phyloP scores from a whole-genome alignment of 768 basidiomycete genomes.

The Auriscalpium microsporum region DNA sequence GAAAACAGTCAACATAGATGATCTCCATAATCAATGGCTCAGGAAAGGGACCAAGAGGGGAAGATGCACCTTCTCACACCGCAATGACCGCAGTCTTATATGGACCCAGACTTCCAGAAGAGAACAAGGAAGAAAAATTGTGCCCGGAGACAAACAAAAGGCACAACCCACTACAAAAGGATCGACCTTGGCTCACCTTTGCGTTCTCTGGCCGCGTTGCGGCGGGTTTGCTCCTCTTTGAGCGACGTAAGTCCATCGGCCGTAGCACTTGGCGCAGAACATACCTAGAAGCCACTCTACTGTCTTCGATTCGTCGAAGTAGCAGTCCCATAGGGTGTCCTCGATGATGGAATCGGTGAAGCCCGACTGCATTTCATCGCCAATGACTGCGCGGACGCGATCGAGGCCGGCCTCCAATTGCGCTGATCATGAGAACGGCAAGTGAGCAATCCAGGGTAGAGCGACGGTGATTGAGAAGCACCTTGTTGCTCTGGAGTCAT shows the following conservation, averaged over 20 bases:
- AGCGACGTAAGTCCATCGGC: neutral
- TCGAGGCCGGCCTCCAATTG: constrained; percentile 68
- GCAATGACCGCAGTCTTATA: constrained; percentile 7
- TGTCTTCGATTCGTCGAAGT: constrained; percentile 76
- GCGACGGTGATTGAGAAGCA: constrained; percentile 30
- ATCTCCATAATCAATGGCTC: constrained; percentile 7
- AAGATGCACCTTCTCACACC: constrained; percentile 17
- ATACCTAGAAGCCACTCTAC: constrained; percentile 67
- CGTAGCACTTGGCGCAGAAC: constrained; percentile 18
- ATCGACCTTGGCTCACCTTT: constrained; percentile 64
- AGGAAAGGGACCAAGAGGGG: constrained; percentile 7
- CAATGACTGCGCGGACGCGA: constrained; percentile 59
- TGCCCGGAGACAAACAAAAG: constrained; percentile 17
- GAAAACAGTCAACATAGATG: constrained; percentile 16
- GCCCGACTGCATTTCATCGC: constrained; percentile 53
- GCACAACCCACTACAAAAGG: constrained; percentile 21
- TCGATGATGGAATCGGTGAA: constrained; percentile 69
- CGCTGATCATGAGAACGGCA: constrained; percentile 27
- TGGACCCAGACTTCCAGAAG: constrained; percentile 17
- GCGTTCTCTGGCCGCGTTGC: constrained; percentile 56
- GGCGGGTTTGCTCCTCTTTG: constrained; percentile 63
- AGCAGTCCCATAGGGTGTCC: constrained; percentile 78
- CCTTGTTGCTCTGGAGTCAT: constrained; percentile 81
- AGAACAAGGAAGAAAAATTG: constrained; percentile 20
- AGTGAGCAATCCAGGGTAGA: neutral